Evolutionary conservation across 805 yeast species (phyloP), one percentile per base, ranked within the genome.

Genomic region (Pichia kluyveri): DNA sequence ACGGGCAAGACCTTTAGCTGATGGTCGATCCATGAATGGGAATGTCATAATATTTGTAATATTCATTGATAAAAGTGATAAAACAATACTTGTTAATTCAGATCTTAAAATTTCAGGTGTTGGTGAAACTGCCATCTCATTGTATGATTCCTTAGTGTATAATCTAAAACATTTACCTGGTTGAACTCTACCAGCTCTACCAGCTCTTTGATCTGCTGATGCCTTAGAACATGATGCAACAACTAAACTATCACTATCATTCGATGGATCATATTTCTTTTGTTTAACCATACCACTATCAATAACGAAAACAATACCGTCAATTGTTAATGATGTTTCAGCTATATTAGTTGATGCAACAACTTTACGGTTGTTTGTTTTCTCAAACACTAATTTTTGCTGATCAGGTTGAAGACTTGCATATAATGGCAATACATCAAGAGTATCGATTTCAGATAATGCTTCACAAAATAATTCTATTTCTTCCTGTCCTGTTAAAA

Each of bases 171-270:
- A 93, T 61, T 87, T 86, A 17, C 99, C 99, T 0, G 98, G 96
- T 1, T 96, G 90, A 8, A 95, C 89, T 70, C 99, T 82, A 40
- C 99, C 99, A 7, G 98, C 99, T 70, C 99, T 80, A 61, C 99
- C 99, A 1, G 96, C 90, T 59, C 99, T 73, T 67, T 93, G 99
- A 58, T 88, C 90, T 0, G 96, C 97, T 40, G 96, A 89, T 0
- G 99, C 99, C 59, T 82, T 82, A 0, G 98, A 90, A 53, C 95
- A 88, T 0, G 96, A 95, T 15, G 83, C 79, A 6, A 93, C 89
- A 42, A 83, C 79, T 51, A 93, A 72, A 34, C 90, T 82, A 51
- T 89, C 95, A 80, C 91, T 90, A 15, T 97, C 90, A 8, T 88
- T 81, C 23, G 83, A 67, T 1, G 97, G 88, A 58, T 90, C 89